A percentile compares a stretch with the other conserved stretches of the same genome.
phyloP scores from a whole-genome alignment of 2,329 filamentous ascomycete genomes.

The Penicillium vulpinum region DNA sequence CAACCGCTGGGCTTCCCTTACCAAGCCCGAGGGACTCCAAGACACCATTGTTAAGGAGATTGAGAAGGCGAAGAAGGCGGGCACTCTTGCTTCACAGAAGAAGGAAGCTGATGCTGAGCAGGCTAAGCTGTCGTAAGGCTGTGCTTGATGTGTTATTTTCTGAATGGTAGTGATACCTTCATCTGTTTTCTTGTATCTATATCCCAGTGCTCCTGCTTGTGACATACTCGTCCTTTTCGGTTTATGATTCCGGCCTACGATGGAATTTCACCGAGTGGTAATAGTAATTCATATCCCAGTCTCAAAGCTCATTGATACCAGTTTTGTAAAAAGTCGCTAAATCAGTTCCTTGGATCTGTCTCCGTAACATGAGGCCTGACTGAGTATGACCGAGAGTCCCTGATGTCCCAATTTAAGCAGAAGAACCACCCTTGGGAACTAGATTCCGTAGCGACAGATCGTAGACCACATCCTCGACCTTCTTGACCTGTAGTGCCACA shows the following conservation, averaged over 20 bases:
- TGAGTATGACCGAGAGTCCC: background rate
- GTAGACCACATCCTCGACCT: conserved; percentile 97
- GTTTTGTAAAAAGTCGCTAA: background rate
- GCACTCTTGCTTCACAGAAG: conserved; percentile 27
- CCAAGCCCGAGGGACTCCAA: conserved; percentile 81
- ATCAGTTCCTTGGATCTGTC: background rate
- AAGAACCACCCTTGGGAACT: conserved; percentile 54
- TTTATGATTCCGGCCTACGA: background rate
- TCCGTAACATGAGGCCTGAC: background rate
- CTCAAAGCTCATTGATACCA: background rate
- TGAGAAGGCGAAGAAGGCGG: conserved; percentile 52
- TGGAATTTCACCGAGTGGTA: background rate
- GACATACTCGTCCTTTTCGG: conserved; percentile 1
- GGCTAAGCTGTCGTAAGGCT: conserved; percentile 22
- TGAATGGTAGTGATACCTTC: background rate
- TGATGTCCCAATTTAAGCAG: conserved; percentile 11
- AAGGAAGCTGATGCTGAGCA: conserved; percentile 20
- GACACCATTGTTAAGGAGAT: conserved; percentile 73
- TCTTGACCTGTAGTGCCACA: conserved; percentile 66
- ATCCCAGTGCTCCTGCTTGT: conserved; percentile 13
- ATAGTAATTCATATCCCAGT: background rate
- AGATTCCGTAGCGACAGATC: conserved; percentile 86
- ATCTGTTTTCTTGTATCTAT: conserved; percentile 11
- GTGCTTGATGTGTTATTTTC: background rate
- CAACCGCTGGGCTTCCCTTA: conserved; percentile 81